These are phyloP conservation scores for Penicillium sp. DNA, from an alignment of 2,329 filamentous ascomycete species.

Conservation along the genomic window DNA sequence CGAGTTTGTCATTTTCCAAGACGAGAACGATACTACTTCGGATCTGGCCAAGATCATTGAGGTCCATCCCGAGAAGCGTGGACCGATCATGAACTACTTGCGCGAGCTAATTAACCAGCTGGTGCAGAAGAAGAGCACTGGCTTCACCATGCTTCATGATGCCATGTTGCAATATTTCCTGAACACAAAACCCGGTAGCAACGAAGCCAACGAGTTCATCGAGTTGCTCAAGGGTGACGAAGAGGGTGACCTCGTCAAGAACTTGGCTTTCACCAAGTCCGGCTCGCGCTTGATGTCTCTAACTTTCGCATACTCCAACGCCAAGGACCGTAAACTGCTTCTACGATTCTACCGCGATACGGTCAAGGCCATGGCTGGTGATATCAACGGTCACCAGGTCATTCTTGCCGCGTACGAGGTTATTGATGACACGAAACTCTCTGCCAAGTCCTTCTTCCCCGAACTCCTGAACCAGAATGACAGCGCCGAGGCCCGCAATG, in stretches of 20 bases:
- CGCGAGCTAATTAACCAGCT: constrained; percentile 86
- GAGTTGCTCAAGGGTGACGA: constrained; percentile 91
- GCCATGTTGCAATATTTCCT: constrained; percentile 97
- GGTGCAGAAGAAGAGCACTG: constrained; percentile 93
- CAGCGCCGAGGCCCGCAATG: constrained; percentile 38
- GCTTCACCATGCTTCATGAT: constrained; percentile 96
- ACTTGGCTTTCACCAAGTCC: constrained; percentile 91
- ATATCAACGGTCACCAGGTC: constrained; percentile 74
- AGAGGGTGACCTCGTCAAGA: constrained; percentile 85
- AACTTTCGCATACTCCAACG: constrained; percentile 76
- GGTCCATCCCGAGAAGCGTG: constrained; percentile 78
- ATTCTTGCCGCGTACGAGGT: constrained; percentile 86
- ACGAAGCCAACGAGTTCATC: constrained; percentile 82
- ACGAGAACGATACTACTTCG: constrained; percentile 50
- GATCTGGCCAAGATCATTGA: constrained; percentile 75
- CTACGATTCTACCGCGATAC: constrained; percentile 88
- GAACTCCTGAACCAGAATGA: constrained; percentile 74
- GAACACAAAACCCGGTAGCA: constrained; percentile 71
- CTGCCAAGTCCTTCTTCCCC: constrained; percentile 78
- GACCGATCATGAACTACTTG: constrained; percentile 80
- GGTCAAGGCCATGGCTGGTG: constrained; percentile 78
- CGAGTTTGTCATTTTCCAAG: constrained; percentile 81
- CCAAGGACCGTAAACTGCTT: constrained; percentile 90
- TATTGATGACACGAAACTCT: constrained; percentile 90
- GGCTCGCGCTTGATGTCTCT: constrained; percentile 80